Evolutionary conservation across 768 basidiomycete genomes (phyloP).

Genomic region (Lepiota brunneoincarnata): DNA sequence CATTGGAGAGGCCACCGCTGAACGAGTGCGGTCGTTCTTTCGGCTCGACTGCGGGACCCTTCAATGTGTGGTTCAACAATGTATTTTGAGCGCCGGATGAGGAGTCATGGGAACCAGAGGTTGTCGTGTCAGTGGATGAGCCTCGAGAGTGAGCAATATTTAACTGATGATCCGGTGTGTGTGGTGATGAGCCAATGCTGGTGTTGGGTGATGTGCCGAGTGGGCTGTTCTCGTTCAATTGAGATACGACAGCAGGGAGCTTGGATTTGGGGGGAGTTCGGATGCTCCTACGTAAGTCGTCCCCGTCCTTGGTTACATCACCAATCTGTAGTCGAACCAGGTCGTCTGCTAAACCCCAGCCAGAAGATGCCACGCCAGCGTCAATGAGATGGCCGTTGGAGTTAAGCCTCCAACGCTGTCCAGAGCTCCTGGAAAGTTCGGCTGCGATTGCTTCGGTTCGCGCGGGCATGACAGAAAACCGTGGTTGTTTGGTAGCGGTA

Average conservation of each 20-base stretch:
- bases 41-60: slow-evolving; percentile 60
- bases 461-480: slow-evolving; percentile 39
- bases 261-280: slow-evolving; percentile 71
- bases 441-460: slow-evolving; percentile 39
- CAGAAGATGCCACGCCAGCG: slow-evolving; percentile 43
- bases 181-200: slow-evolving; percentile 73
- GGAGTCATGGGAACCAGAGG: slow-evolving; percentile 58
- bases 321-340: slow-evolving; percentile 71
- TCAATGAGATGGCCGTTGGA: slow-evolving; percentile 63
- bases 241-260: slow-evolving; percentile 49
- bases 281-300: slow-evolving; percentile 51
- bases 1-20: slow-evolving; percentile 71
- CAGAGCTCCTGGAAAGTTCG: slow-evolving; percentile 37
- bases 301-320: slow-evolving; percentile 48
- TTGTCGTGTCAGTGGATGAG: slow-evolving; percentile 76
- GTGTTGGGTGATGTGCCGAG: slow-evolving; percentile 70
- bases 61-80: slow-evolving; percentile 38
- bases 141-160: slow-evolving; percentile 74
- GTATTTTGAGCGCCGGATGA: slow-evolving; percentile 45
- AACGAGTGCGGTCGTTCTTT: slow-evolving; percentile 82
- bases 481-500: slow-evolving; percentile 20
- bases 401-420: slow-evolving; percentile 64
- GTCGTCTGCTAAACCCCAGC: slow-evolving; percentile 74
- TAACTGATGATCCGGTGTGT: slow-evolving; percentile 63
- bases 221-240: slow-evolving; percentile 65